Conservation (phyloP, 2,329 filamentous ascomycete species). For the Calonectria fujianensis region DNA sequence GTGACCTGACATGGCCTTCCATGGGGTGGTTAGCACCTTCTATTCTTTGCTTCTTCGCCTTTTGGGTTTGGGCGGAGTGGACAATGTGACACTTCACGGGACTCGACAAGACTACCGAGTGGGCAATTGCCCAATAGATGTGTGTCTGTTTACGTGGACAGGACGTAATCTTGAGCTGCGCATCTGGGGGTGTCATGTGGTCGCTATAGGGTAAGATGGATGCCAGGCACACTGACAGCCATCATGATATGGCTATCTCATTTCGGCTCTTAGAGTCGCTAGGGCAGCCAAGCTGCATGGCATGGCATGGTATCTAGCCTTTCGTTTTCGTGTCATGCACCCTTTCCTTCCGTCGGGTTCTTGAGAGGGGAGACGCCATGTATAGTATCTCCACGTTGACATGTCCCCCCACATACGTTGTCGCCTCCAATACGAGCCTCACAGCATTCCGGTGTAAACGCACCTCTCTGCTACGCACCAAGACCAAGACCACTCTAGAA, state of each 20-base stretch:
- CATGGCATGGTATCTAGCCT: slow-evolving; percentile 2
- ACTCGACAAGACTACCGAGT: slow-evolving; percentile 1
- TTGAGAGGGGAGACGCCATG: neutral
- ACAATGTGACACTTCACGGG: slow-evolving; percentile 11
- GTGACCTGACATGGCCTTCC: neutral
- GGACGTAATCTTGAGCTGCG: slow-evolving; percentile 1
- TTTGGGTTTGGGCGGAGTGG: slow-evolving; percentile 2
- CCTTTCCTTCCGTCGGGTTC: neutral
- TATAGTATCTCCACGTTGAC: neutral
- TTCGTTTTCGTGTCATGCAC: neutral
- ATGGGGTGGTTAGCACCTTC: slow-evolving; percentile 5
- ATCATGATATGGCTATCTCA: neutral
- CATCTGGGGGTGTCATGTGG: slow-evolving; percentile 6
- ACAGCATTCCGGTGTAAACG: neutral
- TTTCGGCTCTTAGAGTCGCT: neutral
- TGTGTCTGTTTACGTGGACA: slow-evolving; percentile 5
- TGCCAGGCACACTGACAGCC: neutral
- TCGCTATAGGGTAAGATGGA: slow-evolving; percentile 3
- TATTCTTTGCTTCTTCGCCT: neutral
- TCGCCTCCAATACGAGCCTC: neutral
- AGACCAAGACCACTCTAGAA: slow-evolving; percentile 4
- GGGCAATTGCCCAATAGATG: slow-evolving; percentile 7
- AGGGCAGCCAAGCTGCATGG: neutral
- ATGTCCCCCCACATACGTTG: neutral
- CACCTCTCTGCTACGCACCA: neutral